These are phyloP conservation scores for Lecanoromycetidae sp. DNA, from an alignment of 2,329 filamentous ascomycete genomes.

Conservation along the genomic window DNA sequence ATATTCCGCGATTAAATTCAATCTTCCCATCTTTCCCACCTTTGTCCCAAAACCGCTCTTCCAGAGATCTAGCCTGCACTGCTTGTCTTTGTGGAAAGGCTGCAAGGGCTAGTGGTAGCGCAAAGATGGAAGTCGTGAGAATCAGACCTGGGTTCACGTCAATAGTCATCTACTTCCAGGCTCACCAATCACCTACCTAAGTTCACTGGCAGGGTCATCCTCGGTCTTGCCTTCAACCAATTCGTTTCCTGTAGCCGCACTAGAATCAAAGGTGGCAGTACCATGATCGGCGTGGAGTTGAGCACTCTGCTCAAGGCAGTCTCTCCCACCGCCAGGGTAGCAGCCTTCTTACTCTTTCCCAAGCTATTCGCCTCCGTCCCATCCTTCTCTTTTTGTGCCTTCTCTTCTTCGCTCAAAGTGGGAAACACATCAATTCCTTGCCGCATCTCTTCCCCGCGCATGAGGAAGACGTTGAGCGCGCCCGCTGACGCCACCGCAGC, in stretches of 20 bases:
- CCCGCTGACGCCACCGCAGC: constrained; percentile 87
- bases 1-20: constrained; percentile 96
- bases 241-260: constrained; percentile 71
- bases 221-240: constrained; percentile 68
- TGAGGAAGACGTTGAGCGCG: constrained; percentile 89
- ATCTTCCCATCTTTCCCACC: constrained; percentile 72
- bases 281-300: constrained; percentile 95
- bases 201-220: constrained; percentile 70
- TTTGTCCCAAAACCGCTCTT: constrained; percentile 72
- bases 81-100: constrained; percentile 87
- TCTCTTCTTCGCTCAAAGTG: constrained; percentile 59
- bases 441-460: constrained; percentile 92
- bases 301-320: constrained; percentile 84
- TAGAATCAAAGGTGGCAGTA: constrained; percentile 75
- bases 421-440: constrained; percentile 88
- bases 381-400: constrained; percentile 49
- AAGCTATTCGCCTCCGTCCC: constrained; percentile 58
- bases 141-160: constrained; percentile 46
- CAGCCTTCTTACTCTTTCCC: constrained; percentile 79
- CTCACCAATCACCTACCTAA: constrained; percentile 40
- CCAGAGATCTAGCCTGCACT: constrained; percentile 61
- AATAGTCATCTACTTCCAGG: not conserved
- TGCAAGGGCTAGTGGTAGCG: constrained; percentile 76
- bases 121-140: constrained; percentile 72
- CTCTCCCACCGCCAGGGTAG: constrained; percentile 79